phyloP scores from a whole-genome alignment of 257 asterid genomes.

The Solanum clarkiae region DNA sequence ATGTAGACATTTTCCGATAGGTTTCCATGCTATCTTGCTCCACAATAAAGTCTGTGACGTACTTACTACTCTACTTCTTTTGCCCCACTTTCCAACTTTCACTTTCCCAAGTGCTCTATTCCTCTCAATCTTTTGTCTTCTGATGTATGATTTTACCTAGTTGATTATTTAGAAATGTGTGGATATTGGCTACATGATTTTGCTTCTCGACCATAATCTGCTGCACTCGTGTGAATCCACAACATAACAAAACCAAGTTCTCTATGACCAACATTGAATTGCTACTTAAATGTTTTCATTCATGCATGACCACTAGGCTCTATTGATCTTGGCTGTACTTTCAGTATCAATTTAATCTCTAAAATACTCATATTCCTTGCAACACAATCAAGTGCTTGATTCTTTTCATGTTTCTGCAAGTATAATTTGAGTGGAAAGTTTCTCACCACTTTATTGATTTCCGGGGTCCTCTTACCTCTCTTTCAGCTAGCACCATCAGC shows the following conservation, averaged over 20 bases:
- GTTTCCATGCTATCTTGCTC: background rate
- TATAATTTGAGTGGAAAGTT: background rate
- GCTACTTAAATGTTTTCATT: background rate
- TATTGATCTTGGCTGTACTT: background rate
- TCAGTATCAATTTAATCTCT: background rate
- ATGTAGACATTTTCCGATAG: background rate
- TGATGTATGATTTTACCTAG: background rate
- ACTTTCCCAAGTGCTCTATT: background rate
- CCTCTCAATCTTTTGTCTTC: background rate
- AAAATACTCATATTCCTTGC: background rate
- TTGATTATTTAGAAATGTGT: background rate
- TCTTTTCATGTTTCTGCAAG: background rate
- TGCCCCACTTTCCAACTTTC: background rate
- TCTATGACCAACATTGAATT: background rate
- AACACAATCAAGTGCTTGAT: background rate
- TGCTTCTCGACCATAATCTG: background rate
- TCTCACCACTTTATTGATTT: background rate
- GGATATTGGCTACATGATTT: background rate
- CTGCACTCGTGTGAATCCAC: background rate
- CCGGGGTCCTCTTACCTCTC: background rate
- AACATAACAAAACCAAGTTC: background rate
- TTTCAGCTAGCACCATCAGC: conserved; percentile 41
- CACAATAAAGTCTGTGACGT: background rate
- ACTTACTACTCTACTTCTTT: background rate
- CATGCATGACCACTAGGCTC: background rate